Evolutionary conservation across 371 early-diverging fungal species (phyloP), one percentile per base, ranked within the genome.

Genomic region (Coemansia sp.): DNA sequence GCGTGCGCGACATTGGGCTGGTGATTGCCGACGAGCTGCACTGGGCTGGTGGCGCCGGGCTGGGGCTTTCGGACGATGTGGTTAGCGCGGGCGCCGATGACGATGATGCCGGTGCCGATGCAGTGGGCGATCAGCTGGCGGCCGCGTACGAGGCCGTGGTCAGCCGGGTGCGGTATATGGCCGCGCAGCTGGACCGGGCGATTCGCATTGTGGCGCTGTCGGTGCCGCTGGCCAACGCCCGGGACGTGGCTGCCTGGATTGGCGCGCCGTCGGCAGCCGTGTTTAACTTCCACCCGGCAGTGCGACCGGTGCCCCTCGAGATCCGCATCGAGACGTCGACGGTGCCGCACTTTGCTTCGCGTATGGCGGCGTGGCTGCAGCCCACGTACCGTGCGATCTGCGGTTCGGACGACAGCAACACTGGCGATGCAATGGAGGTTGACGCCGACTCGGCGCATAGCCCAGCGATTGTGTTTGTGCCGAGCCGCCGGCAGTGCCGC

Each of bases 1-100:
- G 89, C 49, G 93, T 99, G 14, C 94, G 95, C 64, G 89, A 86
- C 1, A 84, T 97, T 1, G 87, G 88, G 50, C 81, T 99, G 35
- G 86, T 99, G 56, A 90, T 99, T 51, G 90, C 94, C 4, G 99
- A 99, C 75, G 99, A 99, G 69, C 75, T 99, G 47, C 99, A 99
- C 77, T 81, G 98, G 80, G 88, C 96, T 49, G 94, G 94, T 33
- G 90, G 94, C 34, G 87, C 84, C 36, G 78, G 74, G 6, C 56
- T 77, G 40, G 78, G 78, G 20, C 56, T 42, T 4, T 68, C 64
- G 31, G 68, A 68, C 12, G 53, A 50, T 35, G 35, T 60, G 41
- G 42, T 50, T 5, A 47, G 55, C 39, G 41, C 30, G 1, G 34
- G 43, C 10, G 52, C 55, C 10, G 54, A 39, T 10, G 47, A 47